Conservation (phyloP, 1,284 basidiomycete genomes). For the Ustilago vetiveriae region DNA sequence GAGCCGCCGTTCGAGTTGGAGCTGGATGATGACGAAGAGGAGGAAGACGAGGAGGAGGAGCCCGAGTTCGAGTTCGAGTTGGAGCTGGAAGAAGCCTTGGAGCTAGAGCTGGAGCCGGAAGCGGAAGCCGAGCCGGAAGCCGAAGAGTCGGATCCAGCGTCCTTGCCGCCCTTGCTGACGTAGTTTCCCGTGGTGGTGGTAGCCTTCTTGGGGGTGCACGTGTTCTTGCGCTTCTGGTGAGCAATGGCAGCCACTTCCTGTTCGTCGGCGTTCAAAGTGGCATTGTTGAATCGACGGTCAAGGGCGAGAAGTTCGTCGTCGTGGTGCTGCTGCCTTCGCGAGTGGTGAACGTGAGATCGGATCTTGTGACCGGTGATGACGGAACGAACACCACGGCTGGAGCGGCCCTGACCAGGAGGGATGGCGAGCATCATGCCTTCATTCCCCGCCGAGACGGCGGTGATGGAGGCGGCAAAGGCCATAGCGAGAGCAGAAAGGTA, state of each 20-base stretch:
- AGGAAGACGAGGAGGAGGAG: constrained; percentile 21
- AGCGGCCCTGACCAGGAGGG: constrained; percentile 45
- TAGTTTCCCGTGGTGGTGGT: constrained; percentile 19
- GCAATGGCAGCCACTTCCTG: constrained; percentile 31
- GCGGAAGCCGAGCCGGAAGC: background rate
- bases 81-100: constrained; percentile 7
- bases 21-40: constrained; percentile 13
- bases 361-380: constrained; percentile 55
- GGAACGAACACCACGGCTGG: constrained; percentile 41
- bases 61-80: constrained; percentile 17
- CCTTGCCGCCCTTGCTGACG: constrained; percentile 12
- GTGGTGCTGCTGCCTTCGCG: constrained; percentile 27
- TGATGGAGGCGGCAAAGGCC: constrained; percentile 39
- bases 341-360: constrained; percentile 46
- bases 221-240: constrained; percentile 36
- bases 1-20: constrained; percentile 9
- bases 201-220: constrained; percentile 29
- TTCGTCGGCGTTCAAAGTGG: constrained; percentile 33
- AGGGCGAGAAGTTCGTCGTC: constrained; percentile 14
- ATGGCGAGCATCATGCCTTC: constrained; percentile 24
- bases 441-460: constrained; percentile 25
- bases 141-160: constrained; percentile 5
- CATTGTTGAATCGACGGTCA: constrained; percentile 28
- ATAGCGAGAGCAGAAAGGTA: constrained; percentile 45
- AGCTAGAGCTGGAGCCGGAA: background rate